These are phyloP conservation scores for Fusarium subglutinans DNA, from an alignment of 2,329 filamentous ascomycete species.

Conservation along the genomic window DNA sequence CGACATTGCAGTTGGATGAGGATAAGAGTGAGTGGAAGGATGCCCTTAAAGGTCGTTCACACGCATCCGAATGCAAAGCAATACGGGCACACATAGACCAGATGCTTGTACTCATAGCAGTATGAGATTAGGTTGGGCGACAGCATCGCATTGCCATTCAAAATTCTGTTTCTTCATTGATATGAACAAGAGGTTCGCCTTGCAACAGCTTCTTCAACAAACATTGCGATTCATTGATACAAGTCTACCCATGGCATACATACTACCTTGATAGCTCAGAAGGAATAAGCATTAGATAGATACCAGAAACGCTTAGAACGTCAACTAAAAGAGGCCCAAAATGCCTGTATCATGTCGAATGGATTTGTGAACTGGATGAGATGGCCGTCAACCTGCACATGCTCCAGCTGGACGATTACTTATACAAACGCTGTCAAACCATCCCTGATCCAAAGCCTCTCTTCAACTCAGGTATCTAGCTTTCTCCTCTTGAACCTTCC, in stretches of 20 bases:
- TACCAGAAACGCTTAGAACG: no score
- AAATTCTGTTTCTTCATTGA: background rate
- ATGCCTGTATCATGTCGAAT: background rate
- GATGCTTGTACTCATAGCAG: background rate
- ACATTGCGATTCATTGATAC: background rate
- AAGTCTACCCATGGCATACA: background rate
- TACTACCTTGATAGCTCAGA: background rate
- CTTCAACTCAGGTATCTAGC: conserved; percentile 47
- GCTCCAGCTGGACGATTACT: background rate
- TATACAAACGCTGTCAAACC: background rate
- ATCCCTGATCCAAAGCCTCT: background rate
- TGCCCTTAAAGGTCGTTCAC: background rate
- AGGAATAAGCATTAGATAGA: background rate
- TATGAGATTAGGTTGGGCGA: background rate
- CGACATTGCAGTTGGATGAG: background rate
- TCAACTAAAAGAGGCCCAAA: no score
- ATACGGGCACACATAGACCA: background rate
- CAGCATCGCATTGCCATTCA: background rate
- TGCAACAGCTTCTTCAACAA: background rate
- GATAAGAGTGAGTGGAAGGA: background rate
- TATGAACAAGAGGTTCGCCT: background rate
- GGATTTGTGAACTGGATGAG: background rate
- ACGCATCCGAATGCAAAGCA: background rate
- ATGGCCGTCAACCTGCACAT: background rate
- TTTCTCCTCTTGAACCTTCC: conserved; percentile 82